A percentile compares a stretch with the other conserved stretches of the same genome.
Evolutionary conservation across 352 stramenopile genomes (phyloP).

Genomic region (Peronosclerospora sorghi): DNA sequence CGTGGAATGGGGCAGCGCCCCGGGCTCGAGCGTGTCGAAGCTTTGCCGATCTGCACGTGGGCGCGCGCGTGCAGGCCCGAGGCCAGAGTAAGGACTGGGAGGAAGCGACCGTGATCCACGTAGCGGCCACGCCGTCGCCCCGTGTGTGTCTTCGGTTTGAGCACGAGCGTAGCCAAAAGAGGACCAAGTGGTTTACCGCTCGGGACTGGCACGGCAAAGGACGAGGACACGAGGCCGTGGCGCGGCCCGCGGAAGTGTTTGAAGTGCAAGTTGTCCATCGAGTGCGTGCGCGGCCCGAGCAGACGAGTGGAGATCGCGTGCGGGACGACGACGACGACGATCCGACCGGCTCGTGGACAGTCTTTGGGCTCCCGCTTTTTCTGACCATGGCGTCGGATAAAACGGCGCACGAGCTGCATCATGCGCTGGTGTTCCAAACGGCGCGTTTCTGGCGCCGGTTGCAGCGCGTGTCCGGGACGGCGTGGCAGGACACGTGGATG

Average conservation of each 20-base stretch:
- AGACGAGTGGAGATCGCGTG: conserved; percentile 2
- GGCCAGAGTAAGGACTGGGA: conserved; percentile 51
- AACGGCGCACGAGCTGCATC: conserved; percentile 47
- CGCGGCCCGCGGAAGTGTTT: conserved; percentile 57
- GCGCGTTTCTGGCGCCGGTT: conserved; percentile 36
- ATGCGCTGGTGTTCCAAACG: conserved; percentile 52
- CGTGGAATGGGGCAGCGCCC: too few species aligned
- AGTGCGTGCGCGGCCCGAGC: conserved; percentile 11
- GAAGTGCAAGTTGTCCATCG: conserved; percentile 73
- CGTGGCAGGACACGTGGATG: too few species aligned
- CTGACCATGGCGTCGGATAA: conserved; percentile 66
- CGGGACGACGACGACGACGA: too few species aligned
- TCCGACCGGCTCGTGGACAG: conserved; percentile 24
- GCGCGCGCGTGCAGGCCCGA: conserved; percentile 45
- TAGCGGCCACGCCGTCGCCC: conserved; percentile 7
- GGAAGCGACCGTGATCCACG: conserved; percentile 44
- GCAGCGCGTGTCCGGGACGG: neutral
- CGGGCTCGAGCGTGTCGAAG: too few species aligned
- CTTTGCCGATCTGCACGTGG: conserved; percentile 41
- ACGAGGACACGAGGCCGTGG: neutral
- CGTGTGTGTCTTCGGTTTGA: conserved; percentile 62
- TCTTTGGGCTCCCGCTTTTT: conserved; percentile 63
- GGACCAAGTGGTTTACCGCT: conserved; percentile 57
- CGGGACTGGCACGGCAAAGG: conserved; percentile 37
- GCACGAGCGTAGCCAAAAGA: conserved; percentile 54